Base-by-base conservation (phyloP, 768 basidiomycete genomes). In the Auriscalpium orientale region DNA sequence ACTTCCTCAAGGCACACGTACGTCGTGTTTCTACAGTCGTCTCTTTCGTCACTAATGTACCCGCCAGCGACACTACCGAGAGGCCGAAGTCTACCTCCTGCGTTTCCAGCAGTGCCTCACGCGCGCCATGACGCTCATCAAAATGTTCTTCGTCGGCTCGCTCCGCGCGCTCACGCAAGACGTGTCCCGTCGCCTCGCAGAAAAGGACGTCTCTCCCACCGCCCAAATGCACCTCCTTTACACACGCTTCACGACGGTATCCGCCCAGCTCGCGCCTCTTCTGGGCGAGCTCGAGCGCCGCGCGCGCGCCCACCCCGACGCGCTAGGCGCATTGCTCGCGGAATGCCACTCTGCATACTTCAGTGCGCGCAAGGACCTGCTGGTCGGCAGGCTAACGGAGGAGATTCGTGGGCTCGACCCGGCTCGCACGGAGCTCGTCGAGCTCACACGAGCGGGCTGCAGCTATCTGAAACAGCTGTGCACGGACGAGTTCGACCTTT, bases 21-120 rank as follows among this genome's bases (percentile, higher is more conserved):
- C 65, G 91, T 74, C 15, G 7, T 20, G 8, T 20, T 33, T 20
- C 2, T 18, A 15, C 13, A 20, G 33, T 13, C 10, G 18, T 51
- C 13, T 9, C 18, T 20, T 21, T 15, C 33, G 13, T 21, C 8
- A 34, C 46, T 50, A 4, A 50, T 33, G 43, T 2, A 18, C 52
- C 12, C 28, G 51, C 16, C 64, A 98, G 94, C 82, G 91, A 60
- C 85, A 94, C 68, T 99, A 86, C 72, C 81, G 81, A 61, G 97
- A 98, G 73, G 85, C 93, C 8, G 93, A 98, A 64, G 76, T 99
- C 18, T 98, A 97, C 68, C 75, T 97, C n/a, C 79, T 99, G 34
- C 85, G 97, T 21, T 98, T 95, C 71, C 95, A 97, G 65, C 97
- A 99, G 70, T 99, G 97, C 68, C 88, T 98, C 82, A 97, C 93